Evolutionary conservation across 2,329 filamentous ascomycete genomes (phyloP).

Genomic region (Pseudopithomyces chartarum): DNA sequence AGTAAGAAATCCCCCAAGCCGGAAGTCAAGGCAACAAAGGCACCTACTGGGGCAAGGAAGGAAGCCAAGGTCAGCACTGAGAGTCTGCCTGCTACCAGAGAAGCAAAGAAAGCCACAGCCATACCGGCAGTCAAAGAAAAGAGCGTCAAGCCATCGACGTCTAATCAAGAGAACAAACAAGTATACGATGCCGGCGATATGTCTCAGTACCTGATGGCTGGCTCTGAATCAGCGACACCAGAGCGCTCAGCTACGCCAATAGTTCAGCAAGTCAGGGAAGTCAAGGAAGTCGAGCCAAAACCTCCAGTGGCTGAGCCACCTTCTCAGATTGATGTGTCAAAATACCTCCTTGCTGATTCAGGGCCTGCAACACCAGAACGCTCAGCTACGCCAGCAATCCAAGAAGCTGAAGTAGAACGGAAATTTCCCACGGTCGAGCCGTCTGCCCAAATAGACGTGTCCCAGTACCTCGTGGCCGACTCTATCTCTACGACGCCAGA

Average conservation of each 20-base stretch:
- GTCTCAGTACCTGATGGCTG: neutral
- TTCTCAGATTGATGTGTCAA: neutral
- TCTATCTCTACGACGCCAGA: neutral
- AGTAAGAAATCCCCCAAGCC: constrained; percentile 29
- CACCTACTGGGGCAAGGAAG: constrained; percentile 14
- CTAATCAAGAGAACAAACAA: neutral
- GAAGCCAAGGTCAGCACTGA: neutral
- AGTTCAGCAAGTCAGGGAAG: too few relatives aligned
- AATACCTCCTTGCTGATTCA: neutral
- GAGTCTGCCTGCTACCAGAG: neutral
- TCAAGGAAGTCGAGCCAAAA: too few relatives aligned
- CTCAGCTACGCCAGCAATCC: neutral
- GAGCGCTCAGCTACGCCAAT: neutral
- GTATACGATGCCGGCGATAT: constrained; percentile 1
- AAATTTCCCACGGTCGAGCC: neutral
- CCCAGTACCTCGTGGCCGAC: constrained; percentile 4
- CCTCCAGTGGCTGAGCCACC: too few relatives aligned
- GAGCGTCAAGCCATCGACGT: neutral
- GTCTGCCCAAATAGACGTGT: neutral
- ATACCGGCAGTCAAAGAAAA: neutral
- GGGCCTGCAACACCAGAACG: neutral
- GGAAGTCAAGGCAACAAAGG: constrained; percentile 5
- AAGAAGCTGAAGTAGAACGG: neutral
- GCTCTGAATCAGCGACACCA: neutral
- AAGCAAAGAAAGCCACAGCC: neutral